Percentiles rank a stretch among this genome's conserved stretches.
Conservation (phyloP, 306 rosid species). For the Quercus mongolica region DNA sequence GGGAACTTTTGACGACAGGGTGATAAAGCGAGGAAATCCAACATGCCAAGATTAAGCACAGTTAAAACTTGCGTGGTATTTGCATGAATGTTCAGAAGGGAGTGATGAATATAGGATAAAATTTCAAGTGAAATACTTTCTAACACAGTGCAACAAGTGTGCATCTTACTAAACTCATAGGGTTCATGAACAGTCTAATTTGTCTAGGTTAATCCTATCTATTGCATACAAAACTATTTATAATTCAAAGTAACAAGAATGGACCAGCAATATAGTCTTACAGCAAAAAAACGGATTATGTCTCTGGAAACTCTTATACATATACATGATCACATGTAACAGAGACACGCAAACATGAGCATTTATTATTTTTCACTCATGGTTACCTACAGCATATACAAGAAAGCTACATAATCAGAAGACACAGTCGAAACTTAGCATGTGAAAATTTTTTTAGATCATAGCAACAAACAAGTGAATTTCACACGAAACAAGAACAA, state of each 20-base stretch:
- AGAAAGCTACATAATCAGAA: constrained; percentile 6
- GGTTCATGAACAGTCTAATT: too few relatives aligned
- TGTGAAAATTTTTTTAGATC: background rate
- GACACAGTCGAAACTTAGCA: background rate
- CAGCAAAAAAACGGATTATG: background rate
- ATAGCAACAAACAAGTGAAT: background rate
- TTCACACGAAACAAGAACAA: background rate
- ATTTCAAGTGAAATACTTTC: background rate
- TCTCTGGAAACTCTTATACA: background rate
- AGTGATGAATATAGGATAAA: background rate
- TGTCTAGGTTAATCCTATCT: too few relatives aligned
- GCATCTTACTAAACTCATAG: too few relatives aligned
- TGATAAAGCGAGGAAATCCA: background rate
- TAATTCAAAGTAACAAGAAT: background rate
- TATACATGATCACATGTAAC: background rate
- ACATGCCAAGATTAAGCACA: background rate
- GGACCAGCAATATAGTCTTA: background rate
- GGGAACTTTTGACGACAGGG: background rate
- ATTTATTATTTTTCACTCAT: background rate
- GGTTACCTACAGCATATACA: background rate
- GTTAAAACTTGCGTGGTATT: background rate
- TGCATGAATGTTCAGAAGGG: background rate
- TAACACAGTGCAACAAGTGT: too few relatives aligned
- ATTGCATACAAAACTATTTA: too few relatives aligned
- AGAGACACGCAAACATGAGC: background rate